Evolutionary conservation across 2,329 filamentous ascomycete genomes (phyloP).

Genomic region (Exserohilum rostratum): DNA sequence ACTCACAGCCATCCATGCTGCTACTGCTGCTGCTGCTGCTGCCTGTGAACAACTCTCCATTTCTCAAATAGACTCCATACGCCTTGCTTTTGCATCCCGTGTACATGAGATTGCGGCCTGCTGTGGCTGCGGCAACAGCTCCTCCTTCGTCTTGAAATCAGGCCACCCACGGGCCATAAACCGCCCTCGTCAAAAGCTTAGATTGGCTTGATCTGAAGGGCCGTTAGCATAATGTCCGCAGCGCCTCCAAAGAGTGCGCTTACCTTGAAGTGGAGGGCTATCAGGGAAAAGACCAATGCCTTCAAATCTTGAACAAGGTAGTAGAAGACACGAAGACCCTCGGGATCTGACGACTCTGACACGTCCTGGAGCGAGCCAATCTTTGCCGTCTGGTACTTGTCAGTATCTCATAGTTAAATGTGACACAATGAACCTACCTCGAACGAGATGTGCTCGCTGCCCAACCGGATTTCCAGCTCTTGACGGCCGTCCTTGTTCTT

Average conservation of each 20-base stretch:
- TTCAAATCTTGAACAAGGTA: constrained; percentile 98
- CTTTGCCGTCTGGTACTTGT: constrained; percentile 80
- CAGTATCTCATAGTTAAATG: constrained; percentile 11
- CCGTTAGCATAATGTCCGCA: constrained; percentile 9
- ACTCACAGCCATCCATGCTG: neutral
- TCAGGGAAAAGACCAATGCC: constrained; percentile 93
- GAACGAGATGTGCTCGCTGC: constrained; percentile 96
- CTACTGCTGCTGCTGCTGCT: neutral
- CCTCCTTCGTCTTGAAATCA: neutral
- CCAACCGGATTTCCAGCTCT: constrained; percentile 91
- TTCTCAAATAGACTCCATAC: constrained; percentile 1
- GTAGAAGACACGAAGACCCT: constrained; percentile 96
- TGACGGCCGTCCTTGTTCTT: constrained; percentile 99
- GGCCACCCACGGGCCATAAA: neutral
- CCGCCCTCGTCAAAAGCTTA: constrained; percentile 41
- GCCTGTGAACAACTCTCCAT: neutral
- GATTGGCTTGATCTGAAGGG: constrained; percentile 71
- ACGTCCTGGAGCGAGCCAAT: constrained; percentile 97
- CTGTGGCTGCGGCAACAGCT: neutral
- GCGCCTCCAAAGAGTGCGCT: neutral
- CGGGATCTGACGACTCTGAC: constrained; percentile 92
- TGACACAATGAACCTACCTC: constrained; percentile 66
- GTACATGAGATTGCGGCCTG: neutral
- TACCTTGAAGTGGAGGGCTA: constrained; percentile 95
- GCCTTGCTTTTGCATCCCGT: constrained; percentile 1